A percentile compares a stretch with the other conserved stretches of the same genome.
phyloP scores from a whole-genome alignment of 2,329 filamentous ascomycete genomes.

The Aspergillus fischeri region DNA sequence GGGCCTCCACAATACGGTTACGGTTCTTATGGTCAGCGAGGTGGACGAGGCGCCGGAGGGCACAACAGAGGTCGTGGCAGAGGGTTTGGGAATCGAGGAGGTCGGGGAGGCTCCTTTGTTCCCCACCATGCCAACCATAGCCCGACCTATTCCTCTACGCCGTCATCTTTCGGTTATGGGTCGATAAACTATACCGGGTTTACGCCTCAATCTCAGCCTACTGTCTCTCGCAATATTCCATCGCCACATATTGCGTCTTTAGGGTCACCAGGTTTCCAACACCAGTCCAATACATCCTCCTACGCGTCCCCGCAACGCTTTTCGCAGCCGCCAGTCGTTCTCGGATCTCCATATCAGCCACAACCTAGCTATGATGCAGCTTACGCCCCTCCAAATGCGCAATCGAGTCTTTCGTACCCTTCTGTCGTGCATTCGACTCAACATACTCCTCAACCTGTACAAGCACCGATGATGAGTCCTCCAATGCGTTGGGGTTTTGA shows the following conservation, averaged over 20 bases:
- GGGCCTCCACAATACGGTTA: slow-evolving; percentile 23
- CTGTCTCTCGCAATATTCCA: slow-evolving; percentile 20
- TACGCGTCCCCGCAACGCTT: slow-evolving; percentile 23
- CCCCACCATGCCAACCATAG: slow-evolving; percentile 18
- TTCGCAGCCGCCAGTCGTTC: slow-evolving; percentile 18
- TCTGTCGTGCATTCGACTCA: slow-evolving; percentile 18
- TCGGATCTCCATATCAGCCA: slow-evolving; percentile 22
- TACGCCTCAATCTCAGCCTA: slow-evolving; percentile 21
- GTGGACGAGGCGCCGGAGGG: slow-evolving; percentile 24
- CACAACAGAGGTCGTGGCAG: slow-evolving; percentile 31
- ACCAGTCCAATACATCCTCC: slow-evolving; percentile 15
- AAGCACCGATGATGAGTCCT: slow-evolving; percentile 50
- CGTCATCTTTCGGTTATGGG: slow-evolving; percentile 23
- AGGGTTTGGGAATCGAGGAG: slow-evolving; percentile 30
- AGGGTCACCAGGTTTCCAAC: slow-evolving; percentile 21
- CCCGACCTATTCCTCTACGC: slow-evolving; percentile 19
- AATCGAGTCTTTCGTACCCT: slow-evolving; percentile 19
- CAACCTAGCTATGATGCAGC: slow-evolving; percentile 25
- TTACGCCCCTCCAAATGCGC: slow-evolving; percentile 20
- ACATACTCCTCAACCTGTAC: slow-evolving; percentile 18
- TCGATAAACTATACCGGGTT: slow-evolving; percentile 29
- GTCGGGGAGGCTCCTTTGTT: slow-evolving; percentile 23
- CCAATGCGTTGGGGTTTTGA: slow-evolving; percentile 56
- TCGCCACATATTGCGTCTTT: slow-evolving; percentile 23
- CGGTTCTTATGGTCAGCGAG: slow-evolving; percentile 21